Base-by-base conservation (phyloP, 2,329 filamentous ascomycete species). In the Pseudopyrenochaeta lycopersici region DNA sequence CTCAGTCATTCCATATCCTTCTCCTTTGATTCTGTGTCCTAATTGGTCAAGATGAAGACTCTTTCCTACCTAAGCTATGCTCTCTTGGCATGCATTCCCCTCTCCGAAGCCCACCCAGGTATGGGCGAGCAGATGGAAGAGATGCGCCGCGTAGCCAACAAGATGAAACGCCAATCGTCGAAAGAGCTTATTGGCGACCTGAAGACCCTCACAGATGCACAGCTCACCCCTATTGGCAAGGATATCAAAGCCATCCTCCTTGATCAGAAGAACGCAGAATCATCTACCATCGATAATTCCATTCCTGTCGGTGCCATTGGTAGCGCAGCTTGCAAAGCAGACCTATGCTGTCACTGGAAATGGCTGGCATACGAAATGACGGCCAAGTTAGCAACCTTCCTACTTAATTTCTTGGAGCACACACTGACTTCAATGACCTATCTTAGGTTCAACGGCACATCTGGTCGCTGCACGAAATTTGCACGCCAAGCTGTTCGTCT, bases 111-210 rank as follows among this genome's bases (percentile, higher is more conserved):
- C 36, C 63, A 72, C 23, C 70, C 69, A n/a, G 69, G 69, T 21
- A 73, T 73, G 68, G 60, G 56, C 11, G 63, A 64, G 10, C 58
- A 58, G 3, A 56, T 71, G 52, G 36, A 43, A 11, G 60, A 71
- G 9, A 54, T 68, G 47, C 61, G 56, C 20, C 46, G 56, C 20
- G 45, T 58, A 20, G 54, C 62, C 15, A 58, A 62, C 12, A 62
- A 59, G 12, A 53, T 54, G n/a, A 50, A 60, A 32, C 66, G 68
- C 23, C 64, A 63, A 23, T 54, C 68, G 5, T 54, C 71, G 1
- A 72, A 68, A 52, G 66, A 74, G 45, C 66, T 75, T 33, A 67
- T 75, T 33, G 73, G 72, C 14, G 73, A 76, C 38, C 63, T 76
- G 6, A 68, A 67, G 36, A 73, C 68, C 1, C 58, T 73, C 9